Evolutionary conservation across 306 rosid species (phyloP).

Genomic region (Cucurbita argyrosperma): DNA sequence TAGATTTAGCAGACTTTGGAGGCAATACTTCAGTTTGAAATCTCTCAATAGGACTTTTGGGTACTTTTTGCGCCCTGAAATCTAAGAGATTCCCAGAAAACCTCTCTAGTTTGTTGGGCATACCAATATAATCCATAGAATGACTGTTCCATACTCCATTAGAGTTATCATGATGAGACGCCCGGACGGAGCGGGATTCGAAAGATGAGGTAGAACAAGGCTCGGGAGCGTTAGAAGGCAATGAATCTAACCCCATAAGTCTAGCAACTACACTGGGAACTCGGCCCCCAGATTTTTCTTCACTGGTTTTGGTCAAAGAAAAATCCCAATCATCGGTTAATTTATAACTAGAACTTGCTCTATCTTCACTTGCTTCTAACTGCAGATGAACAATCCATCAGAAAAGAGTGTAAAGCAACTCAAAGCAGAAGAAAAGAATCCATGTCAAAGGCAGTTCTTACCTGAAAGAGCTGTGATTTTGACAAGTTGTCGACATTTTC

Average conservation of each 20-base stretch:
- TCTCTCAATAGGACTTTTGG: constrained; percentile 39
- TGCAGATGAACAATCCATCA: constrained; percentile 18
- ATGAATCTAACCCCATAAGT: constrained; percentile 84
- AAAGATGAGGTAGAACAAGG: constrained; percentile 22
- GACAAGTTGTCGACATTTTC: constrained; percentile 39
- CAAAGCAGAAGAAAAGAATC: not conserved
- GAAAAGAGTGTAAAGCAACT: not conserved
- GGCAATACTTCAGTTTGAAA: constrained; percentile 82
- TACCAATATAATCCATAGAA: constrained; percentile 23
- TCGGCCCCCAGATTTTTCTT: constrained; percentile 54
- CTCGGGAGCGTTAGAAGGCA: constrained; percentile 40
- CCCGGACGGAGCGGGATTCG: constrained; percentile 30
- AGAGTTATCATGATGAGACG: constrained; percentile 28
- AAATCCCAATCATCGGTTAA: constrained; percentile 37
- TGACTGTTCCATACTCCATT: constrained; percentile 21
- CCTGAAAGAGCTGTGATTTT: constrained; percentile 32
- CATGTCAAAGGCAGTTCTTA: constrained; percentile 10
- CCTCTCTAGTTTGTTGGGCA: constrained; percentile 34
- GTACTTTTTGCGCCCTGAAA: constrained; percentile 29
- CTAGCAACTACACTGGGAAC: constrained; percentile 79
- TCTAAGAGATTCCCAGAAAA: constrained; percentile 34
- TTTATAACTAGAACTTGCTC: constrained; percentile 37
- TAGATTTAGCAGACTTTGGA: constrained; percentile 78
- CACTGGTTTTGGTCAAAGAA: constrained; percentile 35
- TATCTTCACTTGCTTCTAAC: constrained; percentile 42